Conservation (phyloP, 1,284 basidiomycete genomes). For the Ustilago cynodontis region DNA sequence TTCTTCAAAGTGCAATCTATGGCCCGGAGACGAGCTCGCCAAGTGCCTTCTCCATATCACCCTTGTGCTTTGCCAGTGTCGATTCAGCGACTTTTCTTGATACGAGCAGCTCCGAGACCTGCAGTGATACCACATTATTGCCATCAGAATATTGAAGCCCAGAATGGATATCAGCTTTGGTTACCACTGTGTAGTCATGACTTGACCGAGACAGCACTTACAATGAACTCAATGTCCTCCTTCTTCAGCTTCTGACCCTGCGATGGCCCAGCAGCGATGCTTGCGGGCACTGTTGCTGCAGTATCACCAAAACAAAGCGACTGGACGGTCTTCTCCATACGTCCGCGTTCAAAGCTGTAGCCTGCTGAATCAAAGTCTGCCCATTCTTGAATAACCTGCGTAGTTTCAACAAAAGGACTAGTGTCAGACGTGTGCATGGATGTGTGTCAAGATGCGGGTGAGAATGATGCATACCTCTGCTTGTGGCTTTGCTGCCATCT, state of each 20-base stretch:
- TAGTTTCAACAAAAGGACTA: background rate
- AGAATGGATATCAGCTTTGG: no score
- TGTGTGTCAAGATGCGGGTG: background rate
- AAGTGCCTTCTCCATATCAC: conserved; percentile 53
- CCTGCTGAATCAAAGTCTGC: conserved; percentile 63
- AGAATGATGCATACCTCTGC: conserved; percentile 33
- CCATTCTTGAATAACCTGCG: conserved; percentile 67
- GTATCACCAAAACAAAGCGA: conserved; percentile 60
- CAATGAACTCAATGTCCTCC: conserved; percentile 59
- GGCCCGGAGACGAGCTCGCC: conserved; percentile 32
- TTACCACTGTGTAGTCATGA: background rate
- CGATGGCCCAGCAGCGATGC: conserved; percentile 40
- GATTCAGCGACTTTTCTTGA: conserved; percentile 43
- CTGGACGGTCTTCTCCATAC: conserved; percentile 62
- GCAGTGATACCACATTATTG: background rate
- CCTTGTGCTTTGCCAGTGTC: conserved; percentile 49
- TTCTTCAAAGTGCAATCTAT: background rate
- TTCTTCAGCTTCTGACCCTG: conserved; percentile 60
- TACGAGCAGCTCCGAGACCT: conserved; percentile 47
- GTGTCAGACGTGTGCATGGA: background rate
- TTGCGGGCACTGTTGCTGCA: conserved; percentile 39
- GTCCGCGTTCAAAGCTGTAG: conserved; percentile 63
- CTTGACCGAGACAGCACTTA: conserved; percentile 24
- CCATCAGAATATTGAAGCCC: no score
- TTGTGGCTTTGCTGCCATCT: conserved; percentile 39